phyloP scores from a whole-genome alignment of 345 rosid genomes.

The Melaleuca alternifolia region DNA sequence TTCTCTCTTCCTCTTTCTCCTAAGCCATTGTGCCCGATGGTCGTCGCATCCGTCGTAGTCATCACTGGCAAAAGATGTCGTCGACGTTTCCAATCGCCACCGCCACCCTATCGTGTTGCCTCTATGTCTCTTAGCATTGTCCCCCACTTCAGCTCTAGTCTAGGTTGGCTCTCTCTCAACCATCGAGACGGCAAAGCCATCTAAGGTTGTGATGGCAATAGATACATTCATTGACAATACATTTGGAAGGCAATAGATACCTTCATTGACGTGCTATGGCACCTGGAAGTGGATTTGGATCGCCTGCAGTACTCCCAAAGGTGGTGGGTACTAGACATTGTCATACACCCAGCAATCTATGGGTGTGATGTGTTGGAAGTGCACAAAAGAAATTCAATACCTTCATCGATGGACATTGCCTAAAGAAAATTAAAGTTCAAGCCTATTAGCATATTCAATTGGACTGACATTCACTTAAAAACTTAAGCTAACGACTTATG shows the following conservation, averaged over 20 bases:
- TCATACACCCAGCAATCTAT: neutral
- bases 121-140: neutral
- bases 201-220: no score
- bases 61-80: neutral
- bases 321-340: neutral
- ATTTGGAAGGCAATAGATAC: neutral
- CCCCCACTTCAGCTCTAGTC: neutral
- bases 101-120: neutral
- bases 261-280: neutral
- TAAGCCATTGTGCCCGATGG: neutral
- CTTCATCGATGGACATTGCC: neutral
- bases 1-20: neutral
- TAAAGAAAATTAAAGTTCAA: neutral
- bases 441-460: neutral
- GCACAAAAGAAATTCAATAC: fast-evolving
- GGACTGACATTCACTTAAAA: neutral
- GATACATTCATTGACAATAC: neutral
- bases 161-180: neutral
- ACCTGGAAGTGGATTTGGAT: neutral
- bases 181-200: neutral
- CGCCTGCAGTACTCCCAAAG: no score
- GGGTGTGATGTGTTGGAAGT: neutral
- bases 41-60: neutral
- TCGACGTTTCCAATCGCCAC: neutral
- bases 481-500: neutral